Percentiles rank a stretch among this genome's conserved stretches.
phyloP scores from a whole-genome alignment of 2,329 filamentous ascomycete genomes.

The Juglanconis oblonga region DNA sequence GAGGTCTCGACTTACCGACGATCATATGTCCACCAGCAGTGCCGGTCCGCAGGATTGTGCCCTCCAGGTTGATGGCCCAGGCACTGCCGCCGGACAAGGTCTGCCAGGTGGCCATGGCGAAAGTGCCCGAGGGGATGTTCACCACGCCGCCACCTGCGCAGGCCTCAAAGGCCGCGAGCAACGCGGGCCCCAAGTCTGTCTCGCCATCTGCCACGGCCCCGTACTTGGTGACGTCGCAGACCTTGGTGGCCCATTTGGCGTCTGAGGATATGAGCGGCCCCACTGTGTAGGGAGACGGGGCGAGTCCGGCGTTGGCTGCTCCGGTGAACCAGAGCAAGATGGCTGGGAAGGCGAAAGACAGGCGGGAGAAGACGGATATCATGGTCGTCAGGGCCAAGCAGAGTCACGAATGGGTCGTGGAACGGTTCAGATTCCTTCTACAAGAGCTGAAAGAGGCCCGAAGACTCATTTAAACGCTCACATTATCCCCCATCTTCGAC shows the following conservation, averaged over 20 bases:
- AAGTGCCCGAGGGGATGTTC: conserved; percentile 19
- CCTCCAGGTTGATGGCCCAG: conserved; percentile 39
- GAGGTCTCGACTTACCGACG: not conserved
- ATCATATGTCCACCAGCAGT: conserved; percentile 22
- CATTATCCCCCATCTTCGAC: too few relatives aligned
- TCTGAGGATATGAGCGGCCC: conserved; percentile 40
- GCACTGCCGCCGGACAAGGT: conserved; percentile 15
- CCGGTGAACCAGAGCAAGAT: conserved; percentile 15
- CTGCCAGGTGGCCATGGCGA: conserved; percentile 19
- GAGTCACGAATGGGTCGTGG: not conserved
- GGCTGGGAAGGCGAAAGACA: not conserved
- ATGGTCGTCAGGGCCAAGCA: not conserved
- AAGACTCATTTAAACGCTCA: too few relatives aligned
- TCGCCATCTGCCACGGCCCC: conserved; percentile 48
- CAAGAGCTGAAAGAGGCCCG: too few relatives aligned
- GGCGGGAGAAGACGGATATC: not conserved
- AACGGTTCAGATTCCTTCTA: not conserved
- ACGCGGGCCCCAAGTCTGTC: conserved; percentile 48
- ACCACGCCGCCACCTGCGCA: conserved; percentile 45
- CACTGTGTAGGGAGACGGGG: conserved; percentile 38
- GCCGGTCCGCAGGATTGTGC: conserved; percentile 19
- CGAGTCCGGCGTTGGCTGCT: conserved; percentile 11
- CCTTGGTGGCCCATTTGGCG: conserved; percentile 40
- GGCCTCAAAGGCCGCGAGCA: conserved; percentile 45
- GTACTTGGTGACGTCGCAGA: conserved; percentile 51